Percentiles rank a stretch among this genome's conserved stretches.
These are phyloP conservation scores for Cryptococcus deneoformans DNA, from an alignment of 1,284 basidiomycete species.

Conservation along the genomic window DNA sequence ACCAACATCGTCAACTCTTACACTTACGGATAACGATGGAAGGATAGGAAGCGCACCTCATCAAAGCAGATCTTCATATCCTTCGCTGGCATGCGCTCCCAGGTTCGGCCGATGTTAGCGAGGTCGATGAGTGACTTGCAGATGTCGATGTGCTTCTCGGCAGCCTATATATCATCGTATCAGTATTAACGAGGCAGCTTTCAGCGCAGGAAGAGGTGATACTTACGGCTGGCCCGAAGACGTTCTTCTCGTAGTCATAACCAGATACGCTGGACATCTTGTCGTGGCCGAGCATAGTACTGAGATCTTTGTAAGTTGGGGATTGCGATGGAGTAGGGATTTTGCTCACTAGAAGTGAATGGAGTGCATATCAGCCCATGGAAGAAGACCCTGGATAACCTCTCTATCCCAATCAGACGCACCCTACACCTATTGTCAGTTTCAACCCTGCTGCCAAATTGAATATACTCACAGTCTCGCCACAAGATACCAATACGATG, in stretches of 20 bases:
- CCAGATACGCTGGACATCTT: constrained; percentile 22
- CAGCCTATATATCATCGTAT: constrained; percentile 24
- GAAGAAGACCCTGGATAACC: constrained; percentile 41
- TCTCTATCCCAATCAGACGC: constrained; percentile 50
- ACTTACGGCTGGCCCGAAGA: constrained; percentile 50
- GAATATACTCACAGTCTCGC: constrained; percentile 52
- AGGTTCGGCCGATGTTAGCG: constrained; percentile 37
- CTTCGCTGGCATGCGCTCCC: constrained; percentile 21
- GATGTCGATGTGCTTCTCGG: constrained; percentile 50
- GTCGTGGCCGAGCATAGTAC: constrained; percentile 34
- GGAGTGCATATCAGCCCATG: constrained; percentile 47
- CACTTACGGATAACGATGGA: not conserved
- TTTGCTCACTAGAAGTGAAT: constrained; percentile 45
- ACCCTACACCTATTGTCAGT: constrained; percentile 20
- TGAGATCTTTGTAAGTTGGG: not conserved
- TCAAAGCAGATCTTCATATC: constrained; percentile 56
- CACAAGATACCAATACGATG: constrained; percentile 61
- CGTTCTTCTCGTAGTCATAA: constrained; percentile 51
- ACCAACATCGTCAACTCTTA: constrained; percentile 39
- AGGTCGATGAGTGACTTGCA: constrained; percentile 50
- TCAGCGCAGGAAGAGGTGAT: not conserved
- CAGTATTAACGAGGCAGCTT: not conserved
- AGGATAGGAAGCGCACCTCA: constrained; percentile 20
- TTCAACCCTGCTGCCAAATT: not conserved
- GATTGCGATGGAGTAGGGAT: not conserved